Conservation (phyloP, 169 alveolate genomes). For the Eimeria brunetti region DNA sequence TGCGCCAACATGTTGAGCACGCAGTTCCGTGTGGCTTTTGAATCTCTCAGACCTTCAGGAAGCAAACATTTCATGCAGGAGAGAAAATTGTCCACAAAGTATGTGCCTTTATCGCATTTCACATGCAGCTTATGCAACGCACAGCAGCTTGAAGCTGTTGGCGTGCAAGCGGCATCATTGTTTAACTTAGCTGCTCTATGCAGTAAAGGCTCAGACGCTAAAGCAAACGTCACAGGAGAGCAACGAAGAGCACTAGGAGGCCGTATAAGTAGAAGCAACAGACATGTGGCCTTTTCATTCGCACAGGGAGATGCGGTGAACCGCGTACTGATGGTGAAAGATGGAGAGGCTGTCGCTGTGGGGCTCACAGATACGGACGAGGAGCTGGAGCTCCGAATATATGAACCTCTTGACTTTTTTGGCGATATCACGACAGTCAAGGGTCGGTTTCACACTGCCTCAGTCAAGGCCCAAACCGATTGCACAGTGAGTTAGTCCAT, state of each 20-base stretch:
- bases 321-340: slow-evolving; percentile 75
- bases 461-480: slow-evolving; percentile 75
- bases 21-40: not conserved
- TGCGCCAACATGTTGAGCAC: not conserved
- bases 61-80: slow-evolving; percentile 62
- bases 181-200: not conserved
- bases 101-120: not conserved
- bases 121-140: not conserved
- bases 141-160: not conserved
- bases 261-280: not conserved
- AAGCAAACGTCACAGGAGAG: not conserved
- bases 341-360: slow-evolving; percentile 81
- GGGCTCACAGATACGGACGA: slow-evolving; percentile 41
- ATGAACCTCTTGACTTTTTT: slow-evolving; percentile 71
- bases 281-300: not conserved
- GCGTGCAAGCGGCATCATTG: not conserved
- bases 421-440: slow-evolving; percentile 74
- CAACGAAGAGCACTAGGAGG: not conserved
- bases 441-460: slow-evolving; percentile 75
- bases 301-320: slow-evolving; percentile 32
- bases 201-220: not conserved
- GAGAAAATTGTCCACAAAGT: slow-evolving; percentile 60
- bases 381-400: slow-evolving; percentile 69
- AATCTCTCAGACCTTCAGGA: slow-evolving; percentile 58
- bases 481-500: slow-evolving; percentile 64